Conservation (phyloP, 78 protist species). For the Guillardia theta region DNA sequence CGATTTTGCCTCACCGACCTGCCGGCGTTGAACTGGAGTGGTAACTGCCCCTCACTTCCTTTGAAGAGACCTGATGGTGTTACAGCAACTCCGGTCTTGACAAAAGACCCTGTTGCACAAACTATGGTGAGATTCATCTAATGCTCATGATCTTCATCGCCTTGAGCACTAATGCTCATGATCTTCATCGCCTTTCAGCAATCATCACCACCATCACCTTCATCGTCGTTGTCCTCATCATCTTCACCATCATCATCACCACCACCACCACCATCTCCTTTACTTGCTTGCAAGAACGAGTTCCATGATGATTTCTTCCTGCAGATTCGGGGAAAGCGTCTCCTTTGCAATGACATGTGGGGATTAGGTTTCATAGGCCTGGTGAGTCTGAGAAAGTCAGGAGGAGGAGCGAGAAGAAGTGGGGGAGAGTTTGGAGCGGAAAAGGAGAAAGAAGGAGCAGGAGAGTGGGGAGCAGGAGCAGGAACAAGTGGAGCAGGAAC, state of each 20-base stretch:
- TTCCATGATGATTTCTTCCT: too few species aligned
- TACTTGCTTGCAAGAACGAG: too few species aligned
- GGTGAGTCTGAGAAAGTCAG: not conserved
- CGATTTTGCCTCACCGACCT: not conserved
- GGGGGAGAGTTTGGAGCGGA: not conserved
- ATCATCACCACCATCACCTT: too few species aligned
- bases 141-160: too few species aligned
- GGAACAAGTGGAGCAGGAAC: not conserved
- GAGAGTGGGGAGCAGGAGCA: not conserved
- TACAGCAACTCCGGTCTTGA: not conserved
- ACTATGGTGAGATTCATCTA: too few species aligned
- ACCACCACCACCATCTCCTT: too few species aligned
- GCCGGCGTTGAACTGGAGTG: conserved; percentile 16
- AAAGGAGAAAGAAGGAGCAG: not conserved
- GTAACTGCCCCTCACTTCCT: not conserved
- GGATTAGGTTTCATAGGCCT: not conserved
- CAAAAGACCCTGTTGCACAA: not conserved
- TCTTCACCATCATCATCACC: too few species aligned
- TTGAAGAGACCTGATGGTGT: not conserved
- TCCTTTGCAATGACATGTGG: conserved; percentile 38
- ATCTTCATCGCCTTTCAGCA: too few species aligned
- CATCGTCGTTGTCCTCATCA: too few species aligned
- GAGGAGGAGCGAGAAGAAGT: not conserved
- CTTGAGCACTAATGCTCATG: too few species aligned
- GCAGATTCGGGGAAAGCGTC: conserved; percentile 9